Evolutionary conservation across 768 basidiomycete genomes (phyloP).

Genomic region (Pleurotus sapidus): DNA sequence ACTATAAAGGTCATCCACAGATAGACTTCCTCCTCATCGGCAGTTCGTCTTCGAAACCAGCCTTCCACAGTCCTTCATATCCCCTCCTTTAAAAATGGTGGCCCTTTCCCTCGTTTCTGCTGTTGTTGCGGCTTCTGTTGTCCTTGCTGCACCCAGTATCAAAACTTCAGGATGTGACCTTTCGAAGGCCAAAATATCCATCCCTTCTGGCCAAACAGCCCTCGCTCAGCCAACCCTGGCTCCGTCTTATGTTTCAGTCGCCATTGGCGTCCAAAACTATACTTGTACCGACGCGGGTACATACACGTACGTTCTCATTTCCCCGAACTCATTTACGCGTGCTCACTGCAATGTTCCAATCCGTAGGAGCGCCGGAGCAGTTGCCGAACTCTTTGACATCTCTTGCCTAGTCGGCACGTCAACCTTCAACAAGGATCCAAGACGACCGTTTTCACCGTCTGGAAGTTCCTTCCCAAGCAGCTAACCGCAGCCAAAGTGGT

Average conservation of each 20-base stretch:
- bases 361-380: constrained; percentile 43
- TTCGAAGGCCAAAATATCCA: constrained; percentile 17
- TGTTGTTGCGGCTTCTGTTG: constrained; percentile 11
- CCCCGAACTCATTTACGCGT: too few relatives aligned
- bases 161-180: constrained; percentile 19
- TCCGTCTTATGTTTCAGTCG: constrained; percentile 40
- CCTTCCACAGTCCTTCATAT: background rate
- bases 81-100: background rate
- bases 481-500: constrained; percentile 18
- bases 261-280: constrained; percentile 53
- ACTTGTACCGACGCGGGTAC: constrained; percentile 40
- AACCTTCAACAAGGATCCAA: constrained; percentile 25
- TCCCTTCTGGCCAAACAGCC: constrained; percentile 22
- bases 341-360: too few relatives aligned
- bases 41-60: background rate
- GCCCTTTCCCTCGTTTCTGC: background rate
- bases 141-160: background rate
- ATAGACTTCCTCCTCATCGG: background rate
- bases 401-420: constrained; percentile 40
- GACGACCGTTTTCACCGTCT: constrained; percentile 21
- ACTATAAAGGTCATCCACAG: too few relatives aligned
- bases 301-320: constrained; percentile 36
- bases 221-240: constrained; percentile 31
- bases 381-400: constrained; percentile 51
- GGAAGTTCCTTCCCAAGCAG: constrained; percentile 17